Base-by-base conservation (phyloP, 345 rosid species). In the Aquilaria yunnanensis region DNA sequence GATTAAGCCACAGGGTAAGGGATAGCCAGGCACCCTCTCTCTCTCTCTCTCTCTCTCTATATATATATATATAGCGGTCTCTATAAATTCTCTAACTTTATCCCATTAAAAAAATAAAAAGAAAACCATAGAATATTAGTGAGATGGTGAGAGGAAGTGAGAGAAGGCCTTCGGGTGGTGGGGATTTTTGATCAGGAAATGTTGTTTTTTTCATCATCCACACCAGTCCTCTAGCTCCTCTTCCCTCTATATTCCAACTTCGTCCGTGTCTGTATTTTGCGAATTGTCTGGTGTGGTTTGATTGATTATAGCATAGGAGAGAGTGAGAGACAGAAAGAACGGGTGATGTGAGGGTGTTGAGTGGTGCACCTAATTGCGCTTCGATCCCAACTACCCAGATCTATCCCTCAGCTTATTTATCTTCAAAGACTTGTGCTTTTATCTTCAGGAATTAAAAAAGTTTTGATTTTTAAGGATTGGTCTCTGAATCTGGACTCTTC, bases 401-500 rank as follows among this genome's bases (percentile, higher is more conserved):
- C 81, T 82, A 76, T 62, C 51, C 49, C 54, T 14, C 14, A n/a
- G 12, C 12, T 47, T 37, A 37, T 37, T 37, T 37, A 37, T 3
- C 43, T 37, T 37, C 43, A 3, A 37, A 3, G 43, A 16, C 13
- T 46, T 1, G 54, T 60, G 30, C 23, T 66, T 12, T 7, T 33
- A 2, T 0, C 4, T 48, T 56, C 14, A 54, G 34, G 14, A 56
- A 23, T 56, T 12, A 31, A 64, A 52, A 60, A 31, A 12, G 46
- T 60, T 59, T 14, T 32, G 43, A 59, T 47, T 70, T 81, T 56
- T 62, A 67, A 59, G 56, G 80, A 76, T 29, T 85, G 85, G 79
- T 61, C 74, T 74, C 52, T 79, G 83, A 33, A 74, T 77, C 74
- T 72, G 59, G 88, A 75, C 85, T 65, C 14, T 59, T 54, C n/a